Evolutionary conservation across 163 green algal species (phyloP).

Genomic region (Scenedesmus sp.): DNA sequence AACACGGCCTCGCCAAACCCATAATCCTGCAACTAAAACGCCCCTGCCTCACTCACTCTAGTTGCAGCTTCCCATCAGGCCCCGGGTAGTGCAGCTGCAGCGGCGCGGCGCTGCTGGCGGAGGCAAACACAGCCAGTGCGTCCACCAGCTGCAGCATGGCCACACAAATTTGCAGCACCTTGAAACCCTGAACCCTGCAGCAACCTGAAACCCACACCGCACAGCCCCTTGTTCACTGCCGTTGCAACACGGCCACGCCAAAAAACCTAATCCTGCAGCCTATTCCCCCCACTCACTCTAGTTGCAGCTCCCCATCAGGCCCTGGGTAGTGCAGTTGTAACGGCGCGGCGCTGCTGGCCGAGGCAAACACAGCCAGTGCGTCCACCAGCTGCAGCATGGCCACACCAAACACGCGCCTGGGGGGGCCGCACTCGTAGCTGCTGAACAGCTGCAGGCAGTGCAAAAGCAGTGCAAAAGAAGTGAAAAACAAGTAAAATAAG

Average conservation of each 20-base stretch:
- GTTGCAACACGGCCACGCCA: too few relatives aligned
- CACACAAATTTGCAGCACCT: too few relatives aligned
- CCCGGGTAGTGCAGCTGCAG: slow-evolving; percentile 73
- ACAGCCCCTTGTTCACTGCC: too few relatives aligned
- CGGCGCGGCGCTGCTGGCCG: slow-evolving; percentile 41
- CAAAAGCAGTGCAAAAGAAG: too few relatives aligned
- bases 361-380: slow-evolving; percentile 72
- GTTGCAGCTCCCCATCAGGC: slow-evolving; percentile 71
- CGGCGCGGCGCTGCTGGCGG: slow-evolving; percentile 35
- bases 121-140: slow-evolving; percentile 69
- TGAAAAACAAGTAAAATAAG: too few relatives aligned
- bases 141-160: slow-evolving; percentile 72
- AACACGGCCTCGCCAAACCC: too few relatives aligned
- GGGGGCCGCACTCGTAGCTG: slow-evolving; percentile 44
- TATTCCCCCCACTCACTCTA: slow-evolving; percentile 64
- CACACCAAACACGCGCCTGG: slow-evolving; percentile 62
- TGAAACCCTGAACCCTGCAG: too few relatives aligned
- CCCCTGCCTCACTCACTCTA: slow-evolving; percentile 71
- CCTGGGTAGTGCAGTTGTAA: slow-evolving; percentile 74
- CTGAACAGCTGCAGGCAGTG: slow-evolving; percentile 63
- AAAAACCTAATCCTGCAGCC: too few relatives aligned
- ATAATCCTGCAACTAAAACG: too few relatives aligned
- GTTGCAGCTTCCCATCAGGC: slow-evolving; percentile 71
- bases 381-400: slow-evolving; percentile 72
- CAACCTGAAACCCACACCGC: too few relatives aligned